Conservation (phyloP, 2,329 filamentous ascomycete species). For the Pseudogymnoascus sp. region DNA sequence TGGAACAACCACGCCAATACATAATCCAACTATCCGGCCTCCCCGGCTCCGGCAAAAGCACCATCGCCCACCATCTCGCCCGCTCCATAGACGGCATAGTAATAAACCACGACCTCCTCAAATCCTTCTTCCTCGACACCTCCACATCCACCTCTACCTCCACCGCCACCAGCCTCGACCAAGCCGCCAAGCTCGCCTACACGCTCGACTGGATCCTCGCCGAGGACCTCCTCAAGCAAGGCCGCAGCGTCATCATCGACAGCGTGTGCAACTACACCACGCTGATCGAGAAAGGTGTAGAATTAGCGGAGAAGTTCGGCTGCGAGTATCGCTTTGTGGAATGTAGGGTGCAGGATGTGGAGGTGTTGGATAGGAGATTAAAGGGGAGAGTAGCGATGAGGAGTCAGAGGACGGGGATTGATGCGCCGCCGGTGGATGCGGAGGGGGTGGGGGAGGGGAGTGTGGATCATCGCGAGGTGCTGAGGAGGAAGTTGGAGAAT, state of each 20-base stretch:
- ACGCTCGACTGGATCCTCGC: constrained; percentile 33
- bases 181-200: constrained; percentile 32
- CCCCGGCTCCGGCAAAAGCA: constrained; percentile 37
- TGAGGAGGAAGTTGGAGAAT: constrained; percentile 28
- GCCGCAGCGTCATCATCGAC: constrained; percentile 33
- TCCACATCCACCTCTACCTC: too few relatives aligned
- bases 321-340: constrained; percentile 31
- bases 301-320: constrained; percentile 24
- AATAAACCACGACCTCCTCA: constrained; percentile 35
- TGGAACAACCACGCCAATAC: constrained; percentile 9
- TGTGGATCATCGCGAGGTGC: constrained; percentile 22
- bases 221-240: constrained; percentile 32
- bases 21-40: constrained; percentile 36
- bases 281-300: constrained; percentile 29
- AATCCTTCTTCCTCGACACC: constrained; percentile 30
- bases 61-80: constrained; percentile 28
- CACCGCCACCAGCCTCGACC: constrained; percentile 27
- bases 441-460: background rate
- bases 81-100: constrained; percentile 28
- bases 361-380: constrained; percentile 30
- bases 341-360: constrained; percentile 29
- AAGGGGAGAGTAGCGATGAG: constrained; percentile 23
- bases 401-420: constrained; percentile 30
- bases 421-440: constrained; percentile 24
- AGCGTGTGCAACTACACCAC: constrained; percentile 34